A percentile compares a stretch with the other conserved stretches of the same genome.
Conservation (phyloP, 768 basidiomycete genomes). For the Kwoniella dendrophila region DNA sequence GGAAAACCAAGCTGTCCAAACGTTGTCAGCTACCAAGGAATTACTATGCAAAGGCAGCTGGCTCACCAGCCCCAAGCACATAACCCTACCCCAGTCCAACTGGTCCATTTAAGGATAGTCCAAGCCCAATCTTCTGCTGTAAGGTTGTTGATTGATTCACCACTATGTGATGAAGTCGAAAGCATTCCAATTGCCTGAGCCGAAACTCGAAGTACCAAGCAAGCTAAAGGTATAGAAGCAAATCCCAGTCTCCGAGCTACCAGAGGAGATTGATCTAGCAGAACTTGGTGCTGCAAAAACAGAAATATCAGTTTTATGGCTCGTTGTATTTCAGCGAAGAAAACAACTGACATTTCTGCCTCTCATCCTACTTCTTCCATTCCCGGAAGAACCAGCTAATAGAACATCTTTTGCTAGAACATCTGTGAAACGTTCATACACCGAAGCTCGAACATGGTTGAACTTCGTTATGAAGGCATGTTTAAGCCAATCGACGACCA, state of each 20-base stretch:
- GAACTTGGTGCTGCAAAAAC: conserved; percentile 66
- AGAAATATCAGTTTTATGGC: neutral
- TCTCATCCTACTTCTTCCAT: conserved; percentile 22
- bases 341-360: conserved; percentile 62
- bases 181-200: conserved; percentile 58
- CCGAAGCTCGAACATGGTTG: conserved; percentile 93
- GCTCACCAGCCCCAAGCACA: conserved; percentile 77
- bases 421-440: conserved; percentile 93
- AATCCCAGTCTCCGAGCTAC: conserved; percentile 93
- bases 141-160: conserved; percentile 20
- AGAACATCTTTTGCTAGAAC: conserved; percentile 92
- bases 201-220: conserved; percentile 62
- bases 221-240: conserved; percentile 86
- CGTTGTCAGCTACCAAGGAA: neutral
- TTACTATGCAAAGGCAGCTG: too few species aligned
- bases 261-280: conserved; percentile 92
- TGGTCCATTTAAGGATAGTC: conserved; percentile 62
- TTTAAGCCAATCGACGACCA: conserved; percentile 96
- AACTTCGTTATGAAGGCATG: conserved; percentile 99
- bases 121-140: conserved; percentile 35
- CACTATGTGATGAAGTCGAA: conserved; percentile 37
- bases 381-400: conserved; percentile 55
- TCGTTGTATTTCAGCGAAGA: neutral
- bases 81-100: conserved; percentile 38
- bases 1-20: conserved; percentile 66